phyloP scores from a whole-genome alignment of 371 early-diverging fungal species.

The Rhizopus stolonifer region DNA sequence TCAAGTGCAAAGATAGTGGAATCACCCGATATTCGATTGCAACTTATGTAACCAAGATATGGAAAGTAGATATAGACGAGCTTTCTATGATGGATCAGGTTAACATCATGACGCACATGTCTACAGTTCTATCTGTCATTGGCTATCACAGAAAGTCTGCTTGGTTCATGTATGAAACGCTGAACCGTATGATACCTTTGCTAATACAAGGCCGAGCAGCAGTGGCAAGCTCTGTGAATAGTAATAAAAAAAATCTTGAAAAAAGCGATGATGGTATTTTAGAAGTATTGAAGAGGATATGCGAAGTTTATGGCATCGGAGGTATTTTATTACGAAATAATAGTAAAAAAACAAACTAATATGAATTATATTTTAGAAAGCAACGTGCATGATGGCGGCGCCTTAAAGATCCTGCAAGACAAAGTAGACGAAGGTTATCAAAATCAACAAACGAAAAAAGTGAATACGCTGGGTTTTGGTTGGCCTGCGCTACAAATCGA shows the following conservation, averaged over 20 bases:
- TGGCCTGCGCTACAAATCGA: conserved; percentile 83
- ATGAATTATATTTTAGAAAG: conserved; percentile 7
- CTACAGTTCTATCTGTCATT: conserved; percentile 61
- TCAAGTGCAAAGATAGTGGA: conserved; percentile 16
- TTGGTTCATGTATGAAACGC: conserved; percentile 71
- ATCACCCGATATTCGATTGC: conserved; percentile 56
- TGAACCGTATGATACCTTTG: conserved; percentile 61
- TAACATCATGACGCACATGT: conserved; percentile 62
- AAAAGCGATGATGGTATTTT: conserved; percentile 59
- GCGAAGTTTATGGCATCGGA: conserved; percentile 71
- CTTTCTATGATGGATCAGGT: conserved; percentile 64
- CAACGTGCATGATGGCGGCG: conserved; percentile 27
- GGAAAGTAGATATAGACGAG: conserved; percentile 55
- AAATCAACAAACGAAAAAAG: not conserved
- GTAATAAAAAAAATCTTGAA: conserved; percentile 15
- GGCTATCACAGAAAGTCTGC: conserved; percentile 77
- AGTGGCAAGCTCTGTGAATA: conserved; percentile 21
- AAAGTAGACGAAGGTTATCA: conserved; percentile 1
- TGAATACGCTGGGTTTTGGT: conserved; percentile 44
- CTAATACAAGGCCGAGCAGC: conserved; percentile 52
- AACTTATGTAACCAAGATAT: conserved; percentile 63
- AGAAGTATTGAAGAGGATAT: conserved; percentile 64
- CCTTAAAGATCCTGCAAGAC: conserved; percentile 17
- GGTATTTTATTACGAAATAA: conserved; percentile 13
- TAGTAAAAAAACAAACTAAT: not conserved